Evolutionary conservation across 441 rosid species (phyloP), one percentile per base, ranked within the genome.

Genomic region (Pelargonium myrrhifolium): DNA sequence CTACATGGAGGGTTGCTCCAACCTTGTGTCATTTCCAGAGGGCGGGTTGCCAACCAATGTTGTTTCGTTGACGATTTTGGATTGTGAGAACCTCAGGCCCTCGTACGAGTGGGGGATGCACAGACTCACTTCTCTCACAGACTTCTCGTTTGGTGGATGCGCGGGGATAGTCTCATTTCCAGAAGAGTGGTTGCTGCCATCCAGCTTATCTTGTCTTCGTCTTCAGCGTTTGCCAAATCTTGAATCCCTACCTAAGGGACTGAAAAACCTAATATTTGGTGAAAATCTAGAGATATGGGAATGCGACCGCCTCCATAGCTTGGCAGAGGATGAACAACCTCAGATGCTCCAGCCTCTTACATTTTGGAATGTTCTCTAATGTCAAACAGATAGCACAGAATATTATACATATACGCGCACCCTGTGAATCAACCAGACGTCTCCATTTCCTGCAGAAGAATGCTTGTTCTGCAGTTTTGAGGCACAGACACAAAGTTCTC

Each of bases 131-230:
- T 55, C 37, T 18, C 74, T 78, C 11, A 14, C 49, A 0, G 47
- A 67, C 3, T 70, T 78, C 59, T 28, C 62, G 17, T 62, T 72
- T 14, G 78, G 70, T 14, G 76, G 78, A 39, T 71, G 74, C 39
- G 51, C 21, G 58, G 64, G 65, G 55, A 0, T 72, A 21, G 49
- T 37, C 10, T 74, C 67, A 31, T 74, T 78, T 51, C 74, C 78
- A 0, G 71, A 66, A 15, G 74, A 62, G 18, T 71, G 76, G 71
- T 40, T 74, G 64, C 71, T 78, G 65, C 81, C 81, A 8, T 20
- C 31, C 47, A 74, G 37, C 69, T 9, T 78, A 3, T 67, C 75
- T 43, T 71, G 68, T 60, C 69, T 74, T 4, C 69, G 60, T 17
- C 67, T 78, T 1, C 69, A 59, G 51, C 42, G 49, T 26, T 42